These are phyloP conservation scores for Syncephalastrum racemosum DNA, from an alignment of 371 early-diverging fungal genomes.

Conservation along the genomic window DNA sequence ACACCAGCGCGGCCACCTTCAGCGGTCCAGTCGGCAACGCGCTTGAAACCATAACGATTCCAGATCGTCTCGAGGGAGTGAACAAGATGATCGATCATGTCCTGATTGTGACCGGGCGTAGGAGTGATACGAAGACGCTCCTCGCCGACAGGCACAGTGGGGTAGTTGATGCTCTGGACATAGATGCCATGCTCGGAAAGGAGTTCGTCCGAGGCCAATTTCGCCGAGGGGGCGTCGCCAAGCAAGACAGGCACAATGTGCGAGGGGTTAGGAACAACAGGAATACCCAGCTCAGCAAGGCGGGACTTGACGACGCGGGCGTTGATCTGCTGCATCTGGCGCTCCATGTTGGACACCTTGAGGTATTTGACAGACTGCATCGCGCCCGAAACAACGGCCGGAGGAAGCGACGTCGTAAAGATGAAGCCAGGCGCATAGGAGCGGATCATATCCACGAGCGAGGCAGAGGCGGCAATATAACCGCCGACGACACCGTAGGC, in stretches of 20 bases:
- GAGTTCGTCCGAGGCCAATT: constrained; percentile 90
- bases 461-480: constrained; percentile 91
- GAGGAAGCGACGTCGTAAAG: constrained; percentile 98
- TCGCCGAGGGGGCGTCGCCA: constrained; percentile 93
- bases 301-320: constrained; percentile 83
- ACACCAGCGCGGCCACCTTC: constrained; percentile 91
- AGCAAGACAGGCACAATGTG: constrained; percentile 98
- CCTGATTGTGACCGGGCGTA: constrained; percentile 87
- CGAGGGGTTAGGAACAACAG: constrained; percentile 96
- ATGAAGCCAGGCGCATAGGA: constrained; percentile 99
- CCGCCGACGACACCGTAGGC: constrained; percentile 98
- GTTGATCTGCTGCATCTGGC: constrained; percentile 89
- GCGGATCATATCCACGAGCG: constrained; percentile 94
- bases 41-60: constrained; percentile 82
- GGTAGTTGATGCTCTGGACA: constrained; percentile 97
- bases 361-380: constrained; percentile 90
- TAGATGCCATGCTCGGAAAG: constrained; percentile 89
- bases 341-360: constrained; percentile 79
- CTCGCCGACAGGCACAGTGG: constrained; percentile 94
- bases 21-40: constrained; percentile 80
- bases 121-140: constrained; percentile 98
- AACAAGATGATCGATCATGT: constrained; percentile 83
- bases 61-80: constrained; percentile 86
- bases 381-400: constrained; percentile 90
- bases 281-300: constrained; percentile 83